A percentile compares a stretch with the other conserved stretches of the same genome.
Conservation (phyloP, 441 rosid species). For the Populus trichocarpa region DNA sequence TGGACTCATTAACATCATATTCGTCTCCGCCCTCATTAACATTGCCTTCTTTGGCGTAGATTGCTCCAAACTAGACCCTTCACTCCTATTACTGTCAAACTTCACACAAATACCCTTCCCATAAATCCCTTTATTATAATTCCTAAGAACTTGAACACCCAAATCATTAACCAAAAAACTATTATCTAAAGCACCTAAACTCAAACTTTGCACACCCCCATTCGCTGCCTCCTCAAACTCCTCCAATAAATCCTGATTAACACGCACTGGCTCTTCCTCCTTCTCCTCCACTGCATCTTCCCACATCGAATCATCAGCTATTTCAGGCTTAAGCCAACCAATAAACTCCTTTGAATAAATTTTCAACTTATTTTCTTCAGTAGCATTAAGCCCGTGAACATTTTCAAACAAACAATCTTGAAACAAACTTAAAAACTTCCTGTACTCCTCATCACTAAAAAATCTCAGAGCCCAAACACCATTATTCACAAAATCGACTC, state of each 20-base stretch:
- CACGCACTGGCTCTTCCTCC: conserved; percentile 37
- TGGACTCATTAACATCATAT: conserved; percentile 96
- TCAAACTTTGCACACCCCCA: conserved; percentile 89
- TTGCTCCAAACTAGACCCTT: conserved; percentile 23
- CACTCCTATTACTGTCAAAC: conserved; percentile 37
- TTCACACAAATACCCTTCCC: conserved; percentile 87
- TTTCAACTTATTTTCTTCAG: conserved; percentile 72
- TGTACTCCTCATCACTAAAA: conserved; percentile 49
- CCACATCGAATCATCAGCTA: conserved; percentile 96
- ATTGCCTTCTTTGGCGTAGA: conserved; percentile 78
- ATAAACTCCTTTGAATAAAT: conserved; percentile 87
- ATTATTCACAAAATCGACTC: conserved; percentile 75
- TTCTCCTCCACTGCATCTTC: conserved; percentile 77
- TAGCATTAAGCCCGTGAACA: conserved; percentile 63
- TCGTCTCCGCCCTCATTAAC: conserved; percentile 93
- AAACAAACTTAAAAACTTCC: conserved; percentile 41
- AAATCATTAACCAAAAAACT: conserved; percentile 88
- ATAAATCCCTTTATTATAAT: conserved; percentile 79
- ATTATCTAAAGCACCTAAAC: conserved; percentile 79
- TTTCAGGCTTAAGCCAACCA: conserved; percentile 87
- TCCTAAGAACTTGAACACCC: conserved; percentile 89
- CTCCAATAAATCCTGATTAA: conserved; percentile 42
- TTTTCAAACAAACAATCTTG: conserved; percentile 88
- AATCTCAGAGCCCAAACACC: conserved; percentile 95
- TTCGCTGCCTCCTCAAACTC: conserved; percentile 66